A percentile compares a stretch with the other conserved stretches of the same genome.
Conservation (phyloP, 1,284 basidiomycete species). For the Phaffia rhodozyma region DNA sequence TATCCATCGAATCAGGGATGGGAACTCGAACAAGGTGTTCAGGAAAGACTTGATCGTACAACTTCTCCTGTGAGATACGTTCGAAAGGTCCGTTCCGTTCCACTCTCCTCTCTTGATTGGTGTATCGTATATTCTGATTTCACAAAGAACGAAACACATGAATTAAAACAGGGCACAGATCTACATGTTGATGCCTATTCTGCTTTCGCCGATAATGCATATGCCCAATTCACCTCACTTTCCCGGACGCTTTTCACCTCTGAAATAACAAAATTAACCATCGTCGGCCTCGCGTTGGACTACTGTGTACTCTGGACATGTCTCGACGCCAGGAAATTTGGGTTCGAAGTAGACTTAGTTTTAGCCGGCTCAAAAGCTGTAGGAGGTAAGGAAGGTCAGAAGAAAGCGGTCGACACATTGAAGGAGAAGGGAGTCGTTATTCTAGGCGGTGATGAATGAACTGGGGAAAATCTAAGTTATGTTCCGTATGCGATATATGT, state of each 20-base stretch:
- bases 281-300: constrained; percentile 46
- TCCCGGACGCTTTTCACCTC: constrained; percentile 28
- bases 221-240: constrained; percentile 34
- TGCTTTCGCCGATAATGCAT: constrained; percentile 31
- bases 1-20: constrained; percentile 3
- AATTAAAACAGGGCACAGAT: constrained; percentile 24
- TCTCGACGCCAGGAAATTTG: constrained; percentile 39
- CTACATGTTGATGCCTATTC: constrained; percentile 42
- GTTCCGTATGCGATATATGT: too few relatives aligned
- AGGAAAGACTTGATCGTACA: constrained; percentile 9
- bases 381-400: neutral
- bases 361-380: constrained; percentile 6
- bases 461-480: too few relatives aligned
- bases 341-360: constrained; percentile 30
- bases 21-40: constrained; percentile 7
- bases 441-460: too few relatives aligned
- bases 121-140: too few relatives aligned
- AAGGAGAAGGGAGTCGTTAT: neutral
- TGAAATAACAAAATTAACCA: constrained; percentile 36
- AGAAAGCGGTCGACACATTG: neutral
- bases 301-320: constrained; percentile 43
- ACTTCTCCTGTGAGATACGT: constrained; percentile 12
- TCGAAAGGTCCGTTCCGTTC: constrained; percentile 20
- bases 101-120: too few relatives aligned
- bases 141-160: too few relatives aligned